A percentile compares a stretch with the other conserved stretches of the same genome.
Conservation (phyloP, 768 basidiomycete genomes). For the Psilocybe subaeruginosa region DNA sequence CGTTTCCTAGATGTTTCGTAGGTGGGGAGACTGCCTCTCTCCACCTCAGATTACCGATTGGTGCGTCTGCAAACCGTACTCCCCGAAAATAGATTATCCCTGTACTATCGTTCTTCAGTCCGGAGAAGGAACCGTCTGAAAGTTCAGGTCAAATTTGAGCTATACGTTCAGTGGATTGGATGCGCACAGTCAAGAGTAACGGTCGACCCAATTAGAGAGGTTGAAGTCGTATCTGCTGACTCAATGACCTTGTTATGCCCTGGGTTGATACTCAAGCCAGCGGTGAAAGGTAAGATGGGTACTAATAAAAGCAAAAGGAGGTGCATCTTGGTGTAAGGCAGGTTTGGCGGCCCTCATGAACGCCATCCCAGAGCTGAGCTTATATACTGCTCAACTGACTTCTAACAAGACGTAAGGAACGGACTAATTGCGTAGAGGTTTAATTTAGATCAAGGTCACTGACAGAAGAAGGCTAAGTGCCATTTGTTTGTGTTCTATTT, state of each 20-base stretch:
- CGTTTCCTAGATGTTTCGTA: constrained; percentile 34
- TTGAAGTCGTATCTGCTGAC: background rate
- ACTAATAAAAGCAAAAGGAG: background rate
- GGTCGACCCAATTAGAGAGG: background rate
- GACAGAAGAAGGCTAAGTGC: no score
- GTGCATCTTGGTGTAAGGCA: no score
- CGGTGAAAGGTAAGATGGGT: background rate
- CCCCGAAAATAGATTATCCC: constrained; percentile 41
- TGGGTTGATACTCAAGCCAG: no score
- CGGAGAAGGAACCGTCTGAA: constrained; percentile 42
- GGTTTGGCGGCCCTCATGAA: no score
- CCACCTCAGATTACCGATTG: constrained; percentile 43
- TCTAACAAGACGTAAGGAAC: no score
- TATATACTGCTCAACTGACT: no score
- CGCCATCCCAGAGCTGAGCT: no score
- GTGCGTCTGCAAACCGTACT: constrained; percentile 46
- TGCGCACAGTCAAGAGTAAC: background rate
- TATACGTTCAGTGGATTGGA: background rate
- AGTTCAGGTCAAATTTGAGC: background rate
- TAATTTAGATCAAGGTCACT: no score
- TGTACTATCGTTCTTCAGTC: constrained; percentile 29
- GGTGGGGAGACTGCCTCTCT: constrained; percentile 41
- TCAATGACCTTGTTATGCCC: background rate
- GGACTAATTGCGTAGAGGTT: no score
- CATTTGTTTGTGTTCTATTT: no score